A percentile compares a stretch with the other conserved stretches of the same genome.
Evolutionary conservation across 306 rosid species (phyloP).

Genomic region (Sicyos edulis): DNA sequence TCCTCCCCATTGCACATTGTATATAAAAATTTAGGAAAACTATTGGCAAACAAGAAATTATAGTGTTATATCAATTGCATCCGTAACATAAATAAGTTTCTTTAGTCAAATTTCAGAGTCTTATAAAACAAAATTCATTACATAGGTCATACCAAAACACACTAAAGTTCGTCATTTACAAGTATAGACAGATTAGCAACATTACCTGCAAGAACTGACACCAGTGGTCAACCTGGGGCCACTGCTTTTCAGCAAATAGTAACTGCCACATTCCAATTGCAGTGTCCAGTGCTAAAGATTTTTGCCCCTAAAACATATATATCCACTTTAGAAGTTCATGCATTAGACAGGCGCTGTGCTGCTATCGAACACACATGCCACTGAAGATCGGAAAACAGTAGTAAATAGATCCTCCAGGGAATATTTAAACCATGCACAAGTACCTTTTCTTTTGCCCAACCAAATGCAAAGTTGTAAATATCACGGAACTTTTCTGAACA

Average conservation of each 20-base stretch:
- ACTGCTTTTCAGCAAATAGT: slow-evolving; percentile 91
- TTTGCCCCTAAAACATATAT: slow-evolving; percentile 73
- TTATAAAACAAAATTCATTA: background rate
- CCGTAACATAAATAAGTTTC: background rate
- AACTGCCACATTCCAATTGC: slow-evolving; percentile 99
- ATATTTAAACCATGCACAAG: background rate
- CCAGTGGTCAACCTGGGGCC: slow-evolving; percentile 97
- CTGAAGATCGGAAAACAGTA: slow-evolving; percentile 2
- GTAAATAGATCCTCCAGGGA: slow-evolving; percentile 2
- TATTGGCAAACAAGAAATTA: background rate
- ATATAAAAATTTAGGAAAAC: background rate
- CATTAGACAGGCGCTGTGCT: background rate
- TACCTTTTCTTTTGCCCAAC: slow-evolving; percentile 99
- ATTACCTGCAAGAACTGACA: slow-evolving; percentile 94
- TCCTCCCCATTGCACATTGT: background rate
- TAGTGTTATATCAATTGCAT: background rate
- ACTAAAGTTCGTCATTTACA: background rate
- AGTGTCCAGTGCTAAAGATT: slow-evolving; percentile 95
- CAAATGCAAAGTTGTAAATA: slow-evolving; percentile 92
- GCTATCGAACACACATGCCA: background rate
- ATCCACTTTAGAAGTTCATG: slow-evolving; percentile 12
- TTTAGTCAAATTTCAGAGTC: background rate
- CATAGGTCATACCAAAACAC: background rate
- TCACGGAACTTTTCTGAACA: slow-evolving; percentile 88
- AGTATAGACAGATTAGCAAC: background rate